Conservation (phyloP, 495 filamentous ascomycete species). For the Pseudevernia furfuracea region DNA sequence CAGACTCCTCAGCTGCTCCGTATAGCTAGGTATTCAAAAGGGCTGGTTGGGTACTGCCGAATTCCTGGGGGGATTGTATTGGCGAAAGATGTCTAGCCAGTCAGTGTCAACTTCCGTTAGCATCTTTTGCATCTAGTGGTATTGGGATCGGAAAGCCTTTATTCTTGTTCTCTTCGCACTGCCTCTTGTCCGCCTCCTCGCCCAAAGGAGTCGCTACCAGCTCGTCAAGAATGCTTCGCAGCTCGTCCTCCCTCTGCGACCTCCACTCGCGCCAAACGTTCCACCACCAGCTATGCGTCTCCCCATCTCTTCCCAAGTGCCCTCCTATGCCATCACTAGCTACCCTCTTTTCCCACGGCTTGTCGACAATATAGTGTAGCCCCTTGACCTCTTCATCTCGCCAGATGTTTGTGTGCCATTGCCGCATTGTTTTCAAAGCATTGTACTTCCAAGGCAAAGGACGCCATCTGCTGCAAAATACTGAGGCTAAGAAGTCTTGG, state of each 20-base stretch:
- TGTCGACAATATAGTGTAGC: constrained; percentile 50
- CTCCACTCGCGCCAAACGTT: constrained; percentile 54
- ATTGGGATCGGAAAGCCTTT: constrained; percentile 24
- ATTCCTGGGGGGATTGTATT: neutral
- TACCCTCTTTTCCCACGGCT: constrained; percentile 46
- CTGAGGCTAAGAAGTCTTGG: constrained; percentile 46
- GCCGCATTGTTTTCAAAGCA: constrained; percentile 46
- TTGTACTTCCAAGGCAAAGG: constrained; percentile 45
- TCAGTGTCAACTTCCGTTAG: neutral
- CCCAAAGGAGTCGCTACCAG: constrained; percentile 30
- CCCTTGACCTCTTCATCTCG: constrained; percentile 41
- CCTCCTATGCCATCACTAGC: constrained; percentile 37
- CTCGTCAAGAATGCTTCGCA: constrained; percentile 49
- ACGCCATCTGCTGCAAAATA: constrained; percentile 39
- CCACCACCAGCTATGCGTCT: constrained; percentile 45
- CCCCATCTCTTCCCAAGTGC: constrained; percentile 38
- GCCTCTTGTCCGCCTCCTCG: constrained; percentile 22
- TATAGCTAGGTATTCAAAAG: too few species aligned
- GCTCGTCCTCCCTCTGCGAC: constrained; percentile 50
- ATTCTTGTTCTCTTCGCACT: constrained; percentile 16
- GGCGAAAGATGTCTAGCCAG: neutral
- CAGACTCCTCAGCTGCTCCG: neutral
- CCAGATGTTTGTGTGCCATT: constrained; percentile 49
- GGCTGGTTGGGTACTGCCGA: neutral
- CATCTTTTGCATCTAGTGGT: neutral